phyloP scores from a whole-genome alignment of 2,329 filamentous ascomycete species.

The Pseudodiploospora longispora region DNA sequence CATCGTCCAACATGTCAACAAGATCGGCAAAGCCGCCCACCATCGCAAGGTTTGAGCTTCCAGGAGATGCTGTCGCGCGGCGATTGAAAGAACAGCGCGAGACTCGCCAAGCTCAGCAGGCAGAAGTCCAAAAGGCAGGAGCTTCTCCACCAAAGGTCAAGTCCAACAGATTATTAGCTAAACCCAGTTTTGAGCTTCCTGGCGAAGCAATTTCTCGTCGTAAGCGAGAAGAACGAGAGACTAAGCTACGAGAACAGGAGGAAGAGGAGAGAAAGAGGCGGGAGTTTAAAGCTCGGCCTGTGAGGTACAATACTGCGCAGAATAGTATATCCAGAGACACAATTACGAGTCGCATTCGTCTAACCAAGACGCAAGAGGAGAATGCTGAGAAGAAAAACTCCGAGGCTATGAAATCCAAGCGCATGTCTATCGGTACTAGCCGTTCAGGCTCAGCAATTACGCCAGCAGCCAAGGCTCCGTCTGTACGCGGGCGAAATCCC shows the following conservation, averaged over 20 bases:
- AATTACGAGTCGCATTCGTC: slow-evolving; percentile 47
- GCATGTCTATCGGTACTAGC: slow-evolving; percentile 14
- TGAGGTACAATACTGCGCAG: slow-evolving; percentile 36
- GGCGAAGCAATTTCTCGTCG: slow-evolving; percentile 51
- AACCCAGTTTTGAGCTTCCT: slow-evolving; percentile 53
- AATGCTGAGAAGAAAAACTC: slow-evolving; percentile 14
- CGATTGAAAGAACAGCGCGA: slow-evolving; percentile 51
- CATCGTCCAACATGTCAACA: slow-evolving; percentile 19
- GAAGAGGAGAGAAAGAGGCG: slow-evolving; percentile 52
- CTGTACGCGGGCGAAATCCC: slow-evolving; percentile 20
- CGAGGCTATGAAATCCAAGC: slow-evolving; percentile 15
- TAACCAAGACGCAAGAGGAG: slow-evolving; percentile 31
- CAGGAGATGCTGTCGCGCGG: slow-evolving; percentile 52
- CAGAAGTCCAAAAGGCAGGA: slow-evolving; percentile 24
- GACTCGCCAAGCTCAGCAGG: slow-evolving; percentile 36
- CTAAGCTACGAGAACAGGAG: slow-evolving; percentile 47
- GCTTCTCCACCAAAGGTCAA: slow-evolving; percentile 37
- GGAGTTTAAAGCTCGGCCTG: slow-evolving; percentile 56
- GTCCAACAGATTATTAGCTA: slow-evolving; percentile 43
- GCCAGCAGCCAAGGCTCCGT: slow-evolving; percentile 9
- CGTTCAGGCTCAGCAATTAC: slow-evolving; percentile 4
- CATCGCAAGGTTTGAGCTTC: slow-evolving; percentile 51
- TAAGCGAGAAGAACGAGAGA: slow-evolving; percentile 48
- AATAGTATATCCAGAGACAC: slow-evolving; percentile 46
- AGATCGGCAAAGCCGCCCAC: slow-evolving; percentile 50